Conservation (phyloP, 768 basidiomycete species). For the Podaxis sp. region DNA sequence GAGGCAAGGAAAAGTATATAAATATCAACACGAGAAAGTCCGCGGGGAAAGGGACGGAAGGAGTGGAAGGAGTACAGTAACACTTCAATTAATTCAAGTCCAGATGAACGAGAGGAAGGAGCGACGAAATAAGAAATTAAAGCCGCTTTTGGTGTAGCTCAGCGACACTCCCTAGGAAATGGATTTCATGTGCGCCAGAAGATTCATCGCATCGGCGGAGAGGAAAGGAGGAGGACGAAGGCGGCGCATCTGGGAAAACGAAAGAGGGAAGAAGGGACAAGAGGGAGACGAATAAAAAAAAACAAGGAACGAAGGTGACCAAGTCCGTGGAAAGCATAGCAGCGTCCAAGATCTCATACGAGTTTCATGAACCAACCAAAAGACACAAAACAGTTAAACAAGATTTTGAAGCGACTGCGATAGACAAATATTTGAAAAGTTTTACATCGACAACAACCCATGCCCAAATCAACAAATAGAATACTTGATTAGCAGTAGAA, state of each 20-base stretch:
- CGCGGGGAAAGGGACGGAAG: not conserved
- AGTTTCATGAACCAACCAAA: not conserved
- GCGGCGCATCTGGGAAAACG: not conserved
- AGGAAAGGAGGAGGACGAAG: not conserved
- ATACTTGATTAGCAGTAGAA: not conserved
- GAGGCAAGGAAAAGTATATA: not conserved
- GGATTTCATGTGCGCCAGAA: not conserved
- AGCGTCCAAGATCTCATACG: slow-evolving; percentile 21
- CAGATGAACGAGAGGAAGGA: not conserved
- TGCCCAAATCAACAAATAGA: not conserved
- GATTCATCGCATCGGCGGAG: not conserved
- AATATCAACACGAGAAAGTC: not conserved
- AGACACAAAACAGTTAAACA: not conserved
- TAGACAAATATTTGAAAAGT: not conserved
- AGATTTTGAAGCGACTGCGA: not conserved
- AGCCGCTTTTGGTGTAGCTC: not conserved
- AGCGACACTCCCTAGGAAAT: not conserved
- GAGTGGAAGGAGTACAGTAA: not conserved
- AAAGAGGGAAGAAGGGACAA: not conserved
- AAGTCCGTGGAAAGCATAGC: slow-evolving; percentile 12
- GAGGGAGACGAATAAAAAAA: slow-evolving; percentile 15
- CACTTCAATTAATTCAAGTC: not conserved
- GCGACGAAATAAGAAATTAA: not conserved
- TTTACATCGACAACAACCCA: not conserved
- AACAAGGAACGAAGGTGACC: slow-evolving; percentile 11